Percentiles rank a stretch among this genome's conserved stretches.
phyloP scores from a whole-genome alignment of 2,329 filamentous ascomycete species.

The Allantophomopsis cytisporea region DNA sequence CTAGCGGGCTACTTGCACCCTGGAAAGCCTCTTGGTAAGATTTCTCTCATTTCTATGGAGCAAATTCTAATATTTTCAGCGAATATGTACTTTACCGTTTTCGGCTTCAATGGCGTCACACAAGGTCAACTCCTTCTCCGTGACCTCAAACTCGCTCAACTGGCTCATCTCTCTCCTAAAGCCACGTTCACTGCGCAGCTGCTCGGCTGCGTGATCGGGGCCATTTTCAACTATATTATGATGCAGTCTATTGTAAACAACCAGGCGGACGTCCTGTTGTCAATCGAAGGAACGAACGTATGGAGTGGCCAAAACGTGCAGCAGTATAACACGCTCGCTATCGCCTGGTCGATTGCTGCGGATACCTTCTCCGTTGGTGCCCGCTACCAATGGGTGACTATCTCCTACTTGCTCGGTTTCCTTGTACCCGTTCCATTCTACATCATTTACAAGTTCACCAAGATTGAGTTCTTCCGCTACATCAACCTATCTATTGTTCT shows the following conservation, averaged over 20 bases:
- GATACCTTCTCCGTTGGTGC: slow-evolving; percentile 26
- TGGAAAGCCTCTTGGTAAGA: slow-evolving; percentile 38
- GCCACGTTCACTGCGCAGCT: slow-evolving; percentile 48
- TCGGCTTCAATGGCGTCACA: slow-evolving; percentile 25
- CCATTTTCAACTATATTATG: slow-evolving; percentile 29
- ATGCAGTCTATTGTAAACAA: slow-evolving; percentile 26
- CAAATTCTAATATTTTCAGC: slow-evolving; percentile 11
- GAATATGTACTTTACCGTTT: slow-evolving; percentile 20
- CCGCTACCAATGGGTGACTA: slow-evolving; percentile 23
- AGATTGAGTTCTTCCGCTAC: slow-evolving; percentile 11
- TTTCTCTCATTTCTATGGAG: slow-evolving; percentile 35
- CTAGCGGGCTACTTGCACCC: slow-evolving; percentile 29
- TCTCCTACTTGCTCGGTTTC: slow-evolving; percentile 27
- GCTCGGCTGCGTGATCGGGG: slow-evolving; percentile 24
- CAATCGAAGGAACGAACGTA: slow-evolving; percentile 27
- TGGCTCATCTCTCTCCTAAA: slow-evolving; percentile 43
- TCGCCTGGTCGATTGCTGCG: slow-evolving; percentile 23
- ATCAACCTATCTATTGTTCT: slow-evolving; percentile 28
- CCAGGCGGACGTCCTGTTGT: slow-evolving; percentile 24
- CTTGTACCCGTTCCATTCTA: slow-evolving; percentile 25
- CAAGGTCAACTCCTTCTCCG: slow-evolving; percentile 29
- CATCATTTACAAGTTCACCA: slow-evolving; percentile 11
- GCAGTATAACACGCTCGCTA: slow-evolving; percentile 26
- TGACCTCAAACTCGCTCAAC: slow-evolving; percentile 36
- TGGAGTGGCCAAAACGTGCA: slow-evolving; percentile 34